Conservation (phyloP, 371 early-diverging fungal genomes). For the Apophysomyces ossiformis region DNA sequence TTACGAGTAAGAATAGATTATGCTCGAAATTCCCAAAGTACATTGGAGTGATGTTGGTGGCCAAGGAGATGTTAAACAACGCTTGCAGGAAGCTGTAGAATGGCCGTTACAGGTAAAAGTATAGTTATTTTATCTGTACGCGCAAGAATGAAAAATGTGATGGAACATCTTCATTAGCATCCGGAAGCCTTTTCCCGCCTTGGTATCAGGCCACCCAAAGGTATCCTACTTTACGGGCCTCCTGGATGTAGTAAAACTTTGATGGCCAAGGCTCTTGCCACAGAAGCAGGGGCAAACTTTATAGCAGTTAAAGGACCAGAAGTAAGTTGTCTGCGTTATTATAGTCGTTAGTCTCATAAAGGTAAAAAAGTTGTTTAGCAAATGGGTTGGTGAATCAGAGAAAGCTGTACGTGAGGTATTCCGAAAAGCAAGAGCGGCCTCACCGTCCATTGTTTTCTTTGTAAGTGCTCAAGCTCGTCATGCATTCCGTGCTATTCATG, state of each 20-base stretch:
- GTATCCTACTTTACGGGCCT: slow-evolving; percentile 96
- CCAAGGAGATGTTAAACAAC: slow-evolving; percentile 91
- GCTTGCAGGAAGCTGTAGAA: slow-evolving; percentile 97
- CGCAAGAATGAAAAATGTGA: too few species aligned
- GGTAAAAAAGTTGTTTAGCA: slow-evolving; percentile 80
- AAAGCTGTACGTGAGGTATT: slow-evolving; percentile 96
- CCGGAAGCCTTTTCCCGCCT: slow-evolving; percentile 87
- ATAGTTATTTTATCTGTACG: background rate
- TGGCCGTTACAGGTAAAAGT: slow-evolving; percentile 88
- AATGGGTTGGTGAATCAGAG: slow-evolving; percentile 99
- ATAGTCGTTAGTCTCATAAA: background rate
- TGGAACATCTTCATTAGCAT: slow-evolving; percentile 52
- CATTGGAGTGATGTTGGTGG: slow-evolving; percentile 99
- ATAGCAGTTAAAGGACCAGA: slow-evolving; percentile 98
- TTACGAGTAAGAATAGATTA: slow-evolving; percentile 48
- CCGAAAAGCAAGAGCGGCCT: slow-evolving; percentile 90
- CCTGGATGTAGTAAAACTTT: slow-evolving; percentile 99
- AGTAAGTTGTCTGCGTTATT: slow-evolving; percentile 40
- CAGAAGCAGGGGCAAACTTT: slow-evolving; percentile 96
- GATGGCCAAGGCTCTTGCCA: slow-evolving; percentile 96
- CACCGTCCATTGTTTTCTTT: slow-evolving; percentile 97
- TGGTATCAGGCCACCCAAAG: slow-evolving; percentile 95
- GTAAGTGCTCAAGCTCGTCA: slow-evolving; percentile 56
- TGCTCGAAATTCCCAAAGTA: slow-evolving; percentile 94
- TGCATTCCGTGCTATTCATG: background rate